Conservation (phyloP, 306 rosid genomes). For the Dalbergia cochinchinensis region DNA sequence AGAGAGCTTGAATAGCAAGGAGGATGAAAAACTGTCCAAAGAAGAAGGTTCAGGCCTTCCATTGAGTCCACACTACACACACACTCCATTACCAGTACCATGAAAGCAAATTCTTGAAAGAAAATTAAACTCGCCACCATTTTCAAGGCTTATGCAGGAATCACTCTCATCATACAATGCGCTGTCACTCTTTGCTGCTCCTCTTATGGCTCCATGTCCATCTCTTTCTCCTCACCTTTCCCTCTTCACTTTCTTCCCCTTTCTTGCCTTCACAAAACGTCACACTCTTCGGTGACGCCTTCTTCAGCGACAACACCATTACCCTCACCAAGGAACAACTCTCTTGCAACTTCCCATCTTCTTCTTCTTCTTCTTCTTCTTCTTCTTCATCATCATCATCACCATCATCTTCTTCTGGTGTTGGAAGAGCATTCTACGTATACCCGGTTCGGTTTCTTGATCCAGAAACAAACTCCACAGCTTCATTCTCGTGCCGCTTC, state of each 20-base stretch:
- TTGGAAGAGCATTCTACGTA: slow-evolving; percentile 72
- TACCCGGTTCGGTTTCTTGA: slow-evolving; percentile 84
- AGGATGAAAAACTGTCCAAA: too few relatives aligned
- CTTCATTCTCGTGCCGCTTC: slow-evolving; percentile 74
- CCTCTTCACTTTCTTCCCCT: slow-evolving; percentile 44
- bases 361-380: not conserved
- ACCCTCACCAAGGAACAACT: slow-evolving; percentile 64
- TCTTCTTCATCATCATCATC: slow-evolving; percentile 17
- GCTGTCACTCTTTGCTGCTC: slow-evolving; percentile 5
- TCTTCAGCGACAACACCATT: slow-evolving; percentile 57
- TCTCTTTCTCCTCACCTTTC: slow-evolving; percentile 42
- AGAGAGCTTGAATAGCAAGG: too few relatives aligned
- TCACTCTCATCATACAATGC: slow-evolving; percentile 43
- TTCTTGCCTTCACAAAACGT: slow-evolving; percentile 54
- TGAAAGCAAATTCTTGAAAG: slow-evolving; percentile 26
- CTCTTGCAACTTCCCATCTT: not conserved
- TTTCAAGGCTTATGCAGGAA: not conserved
- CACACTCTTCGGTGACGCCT: slow-evolving; percentile 83
- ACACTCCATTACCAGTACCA: not conserved
- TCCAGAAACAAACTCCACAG: slow-evolving; percentile 58
- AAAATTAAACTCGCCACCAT: not conserved
- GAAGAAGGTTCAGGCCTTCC: not conserved
- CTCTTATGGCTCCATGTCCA: slow-evolving; percentile 38
- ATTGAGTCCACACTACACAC: not conserved
- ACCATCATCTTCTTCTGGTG: slow-evolving; percentile 39